Percentiles rank a stretch among this genome's conserved stretches.
phyloP scores from a whole-genome alignment of 805 yeast genomes.

The Jamesozyma piceae region DNA sequence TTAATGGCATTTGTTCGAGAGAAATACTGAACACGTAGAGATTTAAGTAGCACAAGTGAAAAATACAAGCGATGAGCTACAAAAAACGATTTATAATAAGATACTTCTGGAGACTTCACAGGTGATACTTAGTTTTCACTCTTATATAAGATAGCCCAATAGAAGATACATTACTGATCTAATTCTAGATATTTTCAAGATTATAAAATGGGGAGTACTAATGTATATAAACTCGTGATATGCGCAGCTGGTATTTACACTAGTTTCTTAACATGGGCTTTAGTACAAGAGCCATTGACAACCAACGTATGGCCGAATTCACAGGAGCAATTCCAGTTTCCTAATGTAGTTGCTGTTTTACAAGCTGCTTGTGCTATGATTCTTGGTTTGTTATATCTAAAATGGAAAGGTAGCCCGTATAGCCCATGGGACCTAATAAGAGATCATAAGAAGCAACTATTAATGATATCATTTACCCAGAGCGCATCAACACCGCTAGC shows the following conservation, averaged over 20 bases:
- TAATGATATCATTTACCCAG: slow-evolving; percentile 60
- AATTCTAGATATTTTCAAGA: background rate
- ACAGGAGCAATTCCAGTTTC: slow-evolving; percentile 53
- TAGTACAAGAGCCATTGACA: slow-evolving; percentile 80
- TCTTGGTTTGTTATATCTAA: slow-evolving; percentile 55
- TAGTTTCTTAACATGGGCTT: slow-evolving; percentile 85
- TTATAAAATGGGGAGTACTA: background rate
- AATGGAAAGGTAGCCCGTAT: slow-evolving; percentile 25
- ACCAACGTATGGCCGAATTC: slow-evolving; percentile 61
- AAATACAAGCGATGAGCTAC: background rate
- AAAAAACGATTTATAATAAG: too few relatives aligned
- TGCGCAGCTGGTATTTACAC: slow-evolving; percentile 61
- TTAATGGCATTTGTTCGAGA: too few relatives aligned
- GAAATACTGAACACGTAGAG: background rate
- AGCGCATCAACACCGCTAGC: slow-evolving; percentile 79
- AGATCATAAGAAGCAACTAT: slow-evolving; percentile 32
- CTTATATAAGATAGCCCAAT: too few relatives aligned
- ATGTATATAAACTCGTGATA: slow-evolving; percentile 14
- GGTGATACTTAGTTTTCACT: too few relatives aligned
- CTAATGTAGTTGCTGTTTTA: slow-evolving; percentile 63
- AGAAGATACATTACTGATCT: too few relatives aligned
- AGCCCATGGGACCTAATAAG: slow-evolving; percentile 30
- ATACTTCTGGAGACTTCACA: too few relatives aligned
- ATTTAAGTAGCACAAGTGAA: background rate
- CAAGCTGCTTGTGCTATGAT: slow-evolving; percentile 69